These are phyloP conservation scores for Penicillium vulpinum DNA, from an alignment of 2,329 filamentous ascomycete genomes.

Conservation along the genomic window DNA sequence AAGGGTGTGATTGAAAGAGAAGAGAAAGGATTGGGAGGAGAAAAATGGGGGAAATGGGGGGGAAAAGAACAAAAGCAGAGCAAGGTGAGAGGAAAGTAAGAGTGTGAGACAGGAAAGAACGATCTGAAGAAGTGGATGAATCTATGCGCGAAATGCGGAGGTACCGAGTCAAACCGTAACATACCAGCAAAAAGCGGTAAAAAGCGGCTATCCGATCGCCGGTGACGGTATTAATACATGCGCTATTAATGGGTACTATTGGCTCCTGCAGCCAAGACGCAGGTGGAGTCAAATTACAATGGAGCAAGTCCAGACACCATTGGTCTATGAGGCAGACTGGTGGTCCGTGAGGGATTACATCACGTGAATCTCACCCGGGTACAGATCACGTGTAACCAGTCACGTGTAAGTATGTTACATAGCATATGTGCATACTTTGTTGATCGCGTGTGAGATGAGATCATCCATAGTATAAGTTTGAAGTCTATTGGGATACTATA, in stretches of 20 bases:
- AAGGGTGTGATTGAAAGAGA: constrained; percentile 11
- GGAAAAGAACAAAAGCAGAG: constrained; percentile 16
- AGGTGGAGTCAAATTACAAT: constrained; percentile 2
- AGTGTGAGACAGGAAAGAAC: constrained; percentile 13
- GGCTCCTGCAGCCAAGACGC: constrained; percentile 1
- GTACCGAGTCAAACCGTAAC: constrained; percentile 18
- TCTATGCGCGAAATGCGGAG: constrained; percentile 28
- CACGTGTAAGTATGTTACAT: background rate
- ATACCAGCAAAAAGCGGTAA: constrained; percentile 2
- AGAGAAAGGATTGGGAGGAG: constrained; percentile 13
- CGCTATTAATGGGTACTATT: background rate
- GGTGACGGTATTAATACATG: constrained; percentile 17
- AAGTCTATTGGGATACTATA: constrained; percentile 27
- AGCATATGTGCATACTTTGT: too few relatives aligned
- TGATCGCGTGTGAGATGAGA: background rate
- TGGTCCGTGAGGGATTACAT: background rate
- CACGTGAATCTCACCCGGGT: too few relatives aligned
- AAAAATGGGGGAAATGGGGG: constrained; percentile 17
- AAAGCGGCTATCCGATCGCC: constrained; percentile 12
- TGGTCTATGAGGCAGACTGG: constrained; percentile 7
- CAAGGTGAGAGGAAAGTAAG: constrained; percentile 16
- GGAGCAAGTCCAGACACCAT: constrained; percentile 8
- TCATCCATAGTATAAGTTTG: constrained; percentile 3
- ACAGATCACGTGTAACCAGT: constrained; percentile 6
- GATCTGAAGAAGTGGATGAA: constrained; percentile 25